Evolutionary conservation across 768 basidiomycete species (phyloP), one percentile per base, ranked within the genome.

Genomic region (Hemileccinum rubropunctum): DNA sequence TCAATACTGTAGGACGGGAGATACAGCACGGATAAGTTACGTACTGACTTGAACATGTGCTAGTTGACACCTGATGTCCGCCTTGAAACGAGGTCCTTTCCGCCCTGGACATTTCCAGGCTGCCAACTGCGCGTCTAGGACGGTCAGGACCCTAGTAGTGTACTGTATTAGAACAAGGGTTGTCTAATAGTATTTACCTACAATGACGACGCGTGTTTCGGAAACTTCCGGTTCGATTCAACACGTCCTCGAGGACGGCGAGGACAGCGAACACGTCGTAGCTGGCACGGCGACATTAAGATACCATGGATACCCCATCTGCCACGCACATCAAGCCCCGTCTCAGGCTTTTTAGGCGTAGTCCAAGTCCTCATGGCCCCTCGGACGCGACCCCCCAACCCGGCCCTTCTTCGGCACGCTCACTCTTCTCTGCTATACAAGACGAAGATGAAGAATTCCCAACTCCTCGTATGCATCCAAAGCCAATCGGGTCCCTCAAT

Each of bases 381-480:
- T 35, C 48, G 7, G 62, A 62, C 39, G 42, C 45, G 20, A 66
- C 62, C 0, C 65, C 64, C 11, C 62, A 57, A 12, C 45, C 60
- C 3, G 63, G 51, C 21, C 50, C 58, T 17, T 49, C 61, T 20
- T 49, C 59, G 6, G 46, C 45, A n/a, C 62, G 53, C 17, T 32
- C 48, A 17, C 43, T 49, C 32, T 50, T 58, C 39, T 21, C 51
- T 13, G 42, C 43, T 44, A 4, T 41, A n/a, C 53, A 52, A 26
- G 61, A 60, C 6, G 66, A 66, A 2, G 67, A 67, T 6, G 68
- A 70, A 45, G 58, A 66, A 8, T 28, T 57, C 10, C 64, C 66
- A 6, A 70, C 67, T 2, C 67, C 68, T 7, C 64, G 66, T 14
- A 51, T 70, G 5, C 57, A 52, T 4, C 45, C 57, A 2, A 57